A percentile compares a stretch with the other conserved stretches of the same genome.
Conservation (phyloP, 2,329 filamentous ascomycete genomes). For the Neofusicoccum sp. region DNA sequence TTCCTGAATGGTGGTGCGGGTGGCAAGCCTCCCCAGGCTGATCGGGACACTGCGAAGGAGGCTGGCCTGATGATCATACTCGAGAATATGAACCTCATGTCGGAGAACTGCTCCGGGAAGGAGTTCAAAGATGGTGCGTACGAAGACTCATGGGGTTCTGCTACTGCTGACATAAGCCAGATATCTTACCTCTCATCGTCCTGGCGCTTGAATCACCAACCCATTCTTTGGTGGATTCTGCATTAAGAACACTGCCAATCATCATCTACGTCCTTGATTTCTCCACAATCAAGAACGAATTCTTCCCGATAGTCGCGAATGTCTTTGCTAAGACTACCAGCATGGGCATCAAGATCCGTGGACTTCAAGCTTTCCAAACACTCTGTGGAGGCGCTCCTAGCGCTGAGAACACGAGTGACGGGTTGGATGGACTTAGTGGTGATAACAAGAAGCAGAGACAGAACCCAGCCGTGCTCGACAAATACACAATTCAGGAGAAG, state of each 20-base stretch:
- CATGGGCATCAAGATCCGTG: conserved; percentile 89
- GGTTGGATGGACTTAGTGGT: conserved; percentile 67
- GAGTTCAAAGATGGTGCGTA: conserved; percentile 87
- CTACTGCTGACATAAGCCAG: conserved; percentile 43
- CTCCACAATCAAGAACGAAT: conserved; percentile 92
- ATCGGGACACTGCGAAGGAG: conserved; percentile 80
- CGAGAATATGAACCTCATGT: conserved; percentile 74
- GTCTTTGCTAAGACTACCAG: conserved; percentile 94
- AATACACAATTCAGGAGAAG: conserved; percentile 98
- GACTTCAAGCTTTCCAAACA: conserved; percentile 83
- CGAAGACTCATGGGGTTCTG: neutral
- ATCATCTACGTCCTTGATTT: conserved; percentile 92
- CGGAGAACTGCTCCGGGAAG: conserved; percentile 80
- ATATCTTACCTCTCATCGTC: conserved; percentile 82
- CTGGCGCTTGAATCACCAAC: conserved; percentile 84
- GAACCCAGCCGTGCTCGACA: conserved; percentile 81
- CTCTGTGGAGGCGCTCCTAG: conserved; percentile 75
- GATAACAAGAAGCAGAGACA: conserved; percentile 59
- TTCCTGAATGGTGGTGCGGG: conserved; percentile 62
- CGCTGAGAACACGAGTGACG: conserved; percentile 60
- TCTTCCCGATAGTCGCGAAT: conserved; percentile 85
- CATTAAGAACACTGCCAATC: conserved; percentile 72
- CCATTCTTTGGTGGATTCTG: conserved; percentile 82
- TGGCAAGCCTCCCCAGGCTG: conserved; percentile 50
- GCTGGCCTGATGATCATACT: conserved; percentile 88